These are phyloP conservation scores for Polytolypa hystricis DNA, from an alignment of 2,329 filamentous ascomycete species.

Conservation along the genomic window DNA sequence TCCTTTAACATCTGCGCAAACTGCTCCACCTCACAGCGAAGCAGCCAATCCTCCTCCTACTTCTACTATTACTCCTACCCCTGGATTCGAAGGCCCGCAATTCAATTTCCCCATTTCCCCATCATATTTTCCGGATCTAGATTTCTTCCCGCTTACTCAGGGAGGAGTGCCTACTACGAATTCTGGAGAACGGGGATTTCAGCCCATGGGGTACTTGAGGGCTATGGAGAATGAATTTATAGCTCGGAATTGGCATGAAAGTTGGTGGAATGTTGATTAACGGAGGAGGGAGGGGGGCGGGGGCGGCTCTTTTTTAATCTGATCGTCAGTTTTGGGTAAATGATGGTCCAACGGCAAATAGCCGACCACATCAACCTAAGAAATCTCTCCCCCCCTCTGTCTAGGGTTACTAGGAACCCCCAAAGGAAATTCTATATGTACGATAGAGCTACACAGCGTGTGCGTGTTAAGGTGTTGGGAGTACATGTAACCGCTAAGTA, in stretches of 20 bases:
- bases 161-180: background rate
- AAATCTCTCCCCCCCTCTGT: too few species aligned
- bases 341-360: too few species aligned
- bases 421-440: too few species aligned
- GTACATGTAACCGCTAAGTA: too few species aligned
- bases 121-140: background rate
- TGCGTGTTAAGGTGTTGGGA: too few species aligned
- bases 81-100: background rate
- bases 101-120: background rate
- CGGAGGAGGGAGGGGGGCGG: too few species aligned
- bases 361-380: too few species aligned
- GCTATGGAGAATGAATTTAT: slow-evolving; percentile 4
- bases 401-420: too few species aligned
- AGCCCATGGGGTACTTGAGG: slow-evolving; percentile 2
- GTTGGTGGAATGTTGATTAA: slow-evolving; percentile 5
- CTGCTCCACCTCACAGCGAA: background rate
- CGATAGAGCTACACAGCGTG: too few species aligned
- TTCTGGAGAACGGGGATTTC: background rate
- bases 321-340: too few species aligned
- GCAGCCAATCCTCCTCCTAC: background rate
- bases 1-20: background rate
- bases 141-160: background rate
- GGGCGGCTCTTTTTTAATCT: too few species aligned
- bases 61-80: background rate
- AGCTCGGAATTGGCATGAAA: slow-evolving; percentile 4